These are phyloP conservation scores for Scedosporium minutisporum DNA, from an alignment of 2,329 filamentous ascomycete genomes.

Conservation along the genomic window DNA sequence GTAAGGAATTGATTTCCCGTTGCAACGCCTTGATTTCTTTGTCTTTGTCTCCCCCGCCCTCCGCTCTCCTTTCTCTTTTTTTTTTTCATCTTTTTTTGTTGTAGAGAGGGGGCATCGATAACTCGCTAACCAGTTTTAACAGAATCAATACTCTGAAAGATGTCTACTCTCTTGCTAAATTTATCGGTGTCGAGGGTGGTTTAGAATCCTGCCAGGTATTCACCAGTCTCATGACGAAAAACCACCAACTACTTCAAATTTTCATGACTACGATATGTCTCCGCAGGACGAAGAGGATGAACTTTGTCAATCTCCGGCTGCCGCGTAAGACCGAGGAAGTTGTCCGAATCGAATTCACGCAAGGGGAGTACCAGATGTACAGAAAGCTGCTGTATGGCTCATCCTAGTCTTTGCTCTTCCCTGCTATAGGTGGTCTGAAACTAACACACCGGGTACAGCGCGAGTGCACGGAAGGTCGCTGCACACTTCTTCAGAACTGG, in stretches of 20 bases:
- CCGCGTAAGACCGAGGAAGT: conserved; percentile 71
- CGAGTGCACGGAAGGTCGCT: conserved; percentile 51
- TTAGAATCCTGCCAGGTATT: conserved; percentile 66
- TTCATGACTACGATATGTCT: conserved; percentile 76
- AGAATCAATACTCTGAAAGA: conserved; percentile 72
- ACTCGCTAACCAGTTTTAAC: neutral
- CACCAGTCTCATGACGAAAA: conserved; percentile 48
- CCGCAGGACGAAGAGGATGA: conserved; percentile 78
- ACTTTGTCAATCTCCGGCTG: conserved; percentile 71
- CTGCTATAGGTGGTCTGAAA: neutral
- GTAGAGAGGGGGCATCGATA: no score
- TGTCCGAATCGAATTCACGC: conserved; percentile 62
- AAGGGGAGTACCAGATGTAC: conserved; percentile 69
- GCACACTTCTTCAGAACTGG: conserved; percentile 40
- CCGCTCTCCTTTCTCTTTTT: no score
- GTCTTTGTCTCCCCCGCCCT: no score
- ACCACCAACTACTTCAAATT: conserved; percentile 62
- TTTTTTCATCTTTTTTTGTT: no score
- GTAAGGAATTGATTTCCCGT: conserved; percentile 23
- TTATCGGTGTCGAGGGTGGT: conserved; percentile 66
- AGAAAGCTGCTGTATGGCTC: conserved; percentile 52
- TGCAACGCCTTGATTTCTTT: neutral
- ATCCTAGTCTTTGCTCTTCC: neutral
- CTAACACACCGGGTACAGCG: conserved; percentile 28
- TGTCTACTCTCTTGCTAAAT: conserved; percentile 69